These are phyloP conservation scores for Suhomyces prunicola DNA, from an alignment of 805 yeast genomes.

Conservation along the genomic window DNA sequence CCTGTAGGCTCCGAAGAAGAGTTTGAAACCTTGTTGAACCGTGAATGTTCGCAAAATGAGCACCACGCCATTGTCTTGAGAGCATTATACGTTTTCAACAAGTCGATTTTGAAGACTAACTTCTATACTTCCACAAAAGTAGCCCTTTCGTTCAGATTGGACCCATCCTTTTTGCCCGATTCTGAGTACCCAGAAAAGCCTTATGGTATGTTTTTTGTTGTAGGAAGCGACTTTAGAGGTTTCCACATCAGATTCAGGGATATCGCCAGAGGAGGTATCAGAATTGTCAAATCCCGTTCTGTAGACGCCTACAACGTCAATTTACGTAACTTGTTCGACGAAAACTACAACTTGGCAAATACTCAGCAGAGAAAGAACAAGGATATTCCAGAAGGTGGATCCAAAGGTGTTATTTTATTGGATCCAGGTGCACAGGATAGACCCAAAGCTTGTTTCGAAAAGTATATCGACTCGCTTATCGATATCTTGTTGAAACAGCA, in stretches of 20 bases:
- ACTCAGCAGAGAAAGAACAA: conserved; percentile 97
- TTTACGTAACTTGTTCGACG: conserved; percentile 87
- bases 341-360: conserved; percentile 90
- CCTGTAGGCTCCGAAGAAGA: conserved; percentile 75
- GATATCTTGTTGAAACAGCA: conserved; percentile 73
- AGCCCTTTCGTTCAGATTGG: conserved; percentile 87
- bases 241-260: conserved; percentile 97
- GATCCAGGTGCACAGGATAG: conserved; percentile 79
- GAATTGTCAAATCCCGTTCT: conserved; percentile 87
- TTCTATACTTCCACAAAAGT: conserved; percentile 92
- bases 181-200: conserved; percentile 91
- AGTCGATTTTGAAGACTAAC: conserved; percentile 86
- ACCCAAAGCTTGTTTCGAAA: conserved; percentile 82
- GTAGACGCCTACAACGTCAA: conserved; percentile 82
- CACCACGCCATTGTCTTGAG: conserved; percentile 73
- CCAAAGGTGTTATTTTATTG: conserved; percentile 91
- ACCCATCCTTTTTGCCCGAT: conserved; percentile 80
- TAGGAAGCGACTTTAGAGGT: conserved; percentile 95
- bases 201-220: conserved; percentile 91
- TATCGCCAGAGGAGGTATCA: conserved; percentile 96
- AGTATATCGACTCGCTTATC: conserved; percentile 86
- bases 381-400: conserved; percentile 99
- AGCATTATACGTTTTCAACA: conserved; percentile 81
- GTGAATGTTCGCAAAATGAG: conserved; percentile 77
- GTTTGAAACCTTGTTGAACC: conserved; percentile 62